A percentile compares a stretch with the other conserved stretches of the same genome.
phyloP scores from a whole-genome alignment of 345 rosid genomes.

The Anacardium occidentale region DNA sequence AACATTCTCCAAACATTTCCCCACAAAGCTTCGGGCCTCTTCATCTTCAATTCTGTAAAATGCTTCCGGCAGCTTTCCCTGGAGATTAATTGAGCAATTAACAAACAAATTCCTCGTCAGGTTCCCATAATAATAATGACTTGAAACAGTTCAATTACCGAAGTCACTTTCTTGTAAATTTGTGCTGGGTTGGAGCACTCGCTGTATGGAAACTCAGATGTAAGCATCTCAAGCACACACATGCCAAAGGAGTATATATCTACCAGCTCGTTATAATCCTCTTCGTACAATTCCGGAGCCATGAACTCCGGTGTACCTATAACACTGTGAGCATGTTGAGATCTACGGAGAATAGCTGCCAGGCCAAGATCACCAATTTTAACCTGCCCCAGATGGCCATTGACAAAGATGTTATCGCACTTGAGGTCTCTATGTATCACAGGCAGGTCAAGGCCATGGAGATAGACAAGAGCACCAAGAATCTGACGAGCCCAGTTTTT shows the following conservation, averaged over 20 bases:
- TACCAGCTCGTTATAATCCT: conserved; percentile 88
- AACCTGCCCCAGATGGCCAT: conserved; percentile 93
- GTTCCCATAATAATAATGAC: neutral
- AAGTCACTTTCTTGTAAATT: conserved; percentile 93
- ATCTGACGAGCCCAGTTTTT: conserved; percentile 94
- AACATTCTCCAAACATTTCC: conserved; percentile 70
- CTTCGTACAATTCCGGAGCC: conserved; percentile 98
- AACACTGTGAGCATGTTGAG: conserved; percentile 83
- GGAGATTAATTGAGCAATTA: conserved; percentile 2
- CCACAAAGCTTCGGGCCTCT: conserved; percentile 69
- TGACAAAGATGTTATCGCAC: conserved; percentile 89
- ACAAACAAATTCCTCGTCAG: neutral
- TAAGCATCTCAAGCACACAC: conserved; percentile 93
- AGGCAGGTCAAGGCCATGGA: conserved; percentile 82
- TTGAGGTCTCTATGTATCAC: conserved; percentile 95
- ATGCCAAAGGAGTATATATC: conserved; percentile 93
- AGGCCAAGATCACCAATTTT: conserved; percentile 94
- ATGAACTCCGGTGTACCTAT: conserved; percentile 98
- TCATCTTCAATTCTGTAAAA: conserved; percentile 58
- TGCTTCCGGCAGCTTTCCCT: conserved; percentile 92
- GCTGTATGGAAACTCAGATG: conserved; percentile 78
- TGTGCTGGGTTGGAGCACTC: conserved; percentile 94
- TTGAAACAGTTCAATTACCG: conserved; percentile 43
- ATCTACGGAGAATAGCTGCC: conserved; percentile 75
- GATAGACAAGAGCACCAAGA: conserved; percentile 64